Evolutionary conservation across 306 rosid species (phyloP).

Genomic region (Gleditsia sinensis): DNA sequence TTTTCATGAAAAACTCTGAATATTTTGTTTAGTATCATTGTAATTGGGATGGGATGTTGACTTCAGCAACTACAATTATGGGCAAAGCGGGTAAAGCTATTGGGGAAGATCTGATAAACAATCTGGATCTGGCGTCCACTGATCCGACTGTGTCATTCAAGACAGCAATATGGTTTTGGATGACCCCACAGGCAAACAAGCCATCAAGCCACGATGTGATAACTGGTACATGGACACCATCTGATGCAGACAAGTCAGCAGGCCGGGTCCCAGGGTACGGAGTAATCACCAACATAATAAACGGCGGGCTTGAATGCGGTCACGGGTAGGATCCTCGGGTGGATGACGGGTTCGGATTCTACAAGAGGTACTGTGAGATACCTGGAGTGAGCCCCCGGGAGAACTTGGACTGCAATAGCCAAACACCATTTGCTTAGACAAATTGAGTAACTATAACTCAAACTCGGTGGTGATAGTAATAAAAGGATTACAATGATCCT

Average conservation of each 20-base stretch:
- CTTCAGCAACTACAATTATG: slow-evolving; percentile 49
- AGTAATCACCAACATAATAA: slow-evolving; percentile 22
- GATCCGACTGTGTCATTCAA: slow-evolving; percentile 43
- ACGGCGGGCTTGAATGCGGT: slow-evolving; percentile 14
- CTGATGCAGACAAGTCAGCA: slow-evolving; percentile 31
- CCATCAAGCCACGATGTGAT: slow-evolving; percentile 55
- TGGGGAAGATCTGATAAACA: slow-evolving; percentile 28
- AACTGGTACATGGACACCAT: slow-evolving; percentile 37
- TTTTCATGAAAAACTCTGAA: no score
- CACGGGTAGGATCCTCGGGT: not conserved
- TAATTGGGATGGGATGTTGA: no score
- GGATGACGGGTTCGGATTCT: not conserved
- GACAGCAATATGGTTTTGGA: slow-evolving; percentile 64
- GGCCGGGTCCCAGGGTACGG: slow-evolving; percentile 23
- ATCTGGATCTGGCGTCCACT: slow-evolving; percentile 48
- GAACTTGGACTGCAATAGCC: slow-evolving; percentile 33
- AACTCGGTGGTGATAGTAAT: no score
- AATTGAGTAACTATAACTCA: no score
- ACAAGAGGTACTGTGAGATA: slow-evolving; percentile 13
- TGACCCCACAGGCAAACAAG: slow-evolving; percentile 56
- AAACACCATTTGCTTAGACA: not conserved
- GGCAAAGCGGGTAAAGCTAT: slow-evolving; percentile 42
- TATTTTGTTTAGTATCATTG: no score
- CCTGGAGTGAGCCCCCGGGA: not conserved
- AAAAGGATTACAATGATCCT: no score